phyloP scores from a whole-genome alignment of 179 eudicot genomes.

The Drosera spatulata region DNA sequence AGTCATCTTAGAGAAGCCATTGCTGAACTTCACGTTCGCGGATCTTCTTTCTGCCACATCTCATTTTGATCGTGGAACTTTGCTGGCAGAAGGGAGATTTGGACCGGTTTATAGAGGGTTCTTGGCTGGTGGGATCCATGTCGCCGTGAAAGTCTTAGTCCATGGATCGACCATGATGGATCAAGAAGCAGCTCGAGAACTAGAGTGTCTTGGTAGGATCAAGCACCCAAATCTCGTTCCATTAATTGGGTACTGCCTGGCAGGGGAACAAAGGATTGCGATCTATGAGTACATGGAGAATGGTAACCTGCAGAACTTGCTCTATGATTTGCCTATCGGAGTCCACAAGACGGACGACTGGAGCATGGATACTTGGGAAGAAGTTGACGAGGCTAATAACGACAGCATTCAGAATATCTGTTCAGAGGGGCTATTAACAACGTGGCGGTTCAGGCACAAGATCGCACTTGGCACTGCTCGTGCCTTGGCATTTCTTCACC shows the following conservation, averaged over 20 bases:
- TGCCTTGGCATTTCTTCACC: slow-evolving; percentile 57
- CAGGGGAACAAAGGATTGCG: slow-evolving; percentile 59
- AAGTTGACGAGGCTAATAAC: slow-evolving; percentile 12
- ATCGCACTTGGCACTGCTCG: slow-evolving; percentile 56
- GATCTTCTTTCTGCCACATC: slow-evolving; percentile 60
- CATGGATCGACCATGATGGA: slow-evolving; percentile 50
- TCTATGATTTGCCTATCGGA: slow-evolving; percentile 51
- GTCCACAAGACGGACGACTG: slow-evolving; percentile 41
- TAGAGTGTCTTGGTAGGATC: slow-evolving; percentile 45
- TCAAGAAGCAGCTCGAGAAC: slow-evolving; percentile 52
- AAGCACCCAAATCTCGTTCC: slow-evolving; percentile 61
- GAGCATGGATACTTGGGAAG: slow-evolving; percentile 57
- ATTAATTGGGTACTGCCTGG: slow-evolving; percentile 49
- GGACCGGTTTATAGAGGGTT: slow-evolving; percentile 54
- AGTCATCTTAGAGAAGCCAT: slow-evolving; percentile 54
- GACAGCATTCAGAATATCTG: slow-evolving; percentile 31
- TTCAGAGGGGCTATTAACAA: slow-evolving; percentile 29
- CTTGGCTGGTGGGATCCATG: slow-evolving; percentile 41
- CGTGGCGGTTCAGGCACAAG: slow-evolving; percentile 49
- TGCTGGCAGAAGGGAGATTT: slow-evolving; percentile 53
- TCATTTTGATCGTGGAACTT: slow-evolving; percentile 40
- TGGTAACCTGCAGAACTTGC: slow-evolving; percentile 52
- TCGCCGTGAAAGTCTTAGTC: slow-evolving; percentile 51
- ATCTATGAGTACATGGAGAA: slow-evolving; percentile 58
- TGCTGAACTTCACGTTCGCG: slow-evolving; percentile 52